Evolutionary conservation across 1,284 basidiomycete species (phyloP).

Genomic region (Malassezia nana): DNA sequence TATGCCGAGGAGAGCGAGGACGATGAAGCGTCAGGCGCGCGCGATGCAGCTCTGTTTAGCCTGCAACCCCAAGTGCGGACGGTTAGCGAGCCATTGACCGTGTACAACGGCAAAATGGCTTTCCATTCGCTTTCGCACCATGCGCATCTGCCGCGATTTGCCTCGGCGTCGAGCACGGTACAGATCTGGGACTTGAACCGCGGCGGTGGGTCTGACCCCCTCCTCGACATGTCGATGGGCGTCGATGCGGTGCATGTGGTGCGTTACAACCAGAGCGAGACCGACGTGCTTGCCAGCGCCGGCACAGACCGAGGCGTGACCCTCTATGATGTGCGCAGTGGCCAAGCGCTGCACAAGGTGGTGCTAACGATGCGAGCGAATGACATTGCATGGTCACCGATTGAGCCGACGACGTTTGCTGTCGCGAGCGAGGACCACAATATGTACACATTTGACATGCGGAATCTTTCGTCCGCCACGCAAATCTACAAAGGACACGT

Average conservation of each 20-base stretch:
- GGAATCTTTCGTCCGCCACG: constrained; percentile 68
- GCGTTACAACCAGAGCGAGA: constrained; percentile 85
- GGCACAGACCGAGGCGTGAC: constrained; percentile 91
- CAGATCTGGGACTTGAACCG: constrained; percentile 95
- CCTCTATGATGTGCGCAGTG: constrained; percentile 88
- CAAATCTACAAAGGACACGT: constrained; percentile 98
- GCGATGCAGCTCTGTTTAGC: constrained; percentile 30
- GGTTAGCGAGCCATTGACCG: constrained; percentile 35
- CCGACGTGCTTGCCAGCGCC: constrained; percentile 81
- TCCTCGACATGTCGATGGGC: constrained; percentile 42
- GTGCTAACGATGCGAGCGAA: constrained; percentile 73
- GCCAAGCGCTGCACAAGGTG: constrained; percentile 80
- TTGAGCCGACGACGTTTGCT: constrained; percentile 79
- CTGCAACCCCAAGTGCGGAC: constrained; percentile 25
- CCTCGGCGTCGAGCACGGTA: constrained; percentile 82
- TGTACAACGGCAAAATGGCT: constrained; percentile 38
- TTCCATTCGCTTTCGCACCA: constrained; percentile 86
- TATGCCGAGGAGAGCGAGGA: constrained; percentile 28
- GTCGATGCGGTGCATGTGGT: constrained; percentile 77
- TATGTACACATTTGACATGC: constrained; percentile 93
- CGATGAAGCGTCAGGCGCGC: constrained; percentile 33
- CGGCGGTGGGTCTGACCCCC: constrained; percentile 58
- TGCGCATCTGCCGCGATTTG: constrained; percentile 72
- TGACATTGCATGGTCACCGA: constrained; percentile 85
- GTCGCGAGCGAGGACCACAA: constrained; percentile 97